Base-by-base conservation (phyloP, 2,329 filamentous ascomycete genomes). In the Diaporthe sp. region DNA sequence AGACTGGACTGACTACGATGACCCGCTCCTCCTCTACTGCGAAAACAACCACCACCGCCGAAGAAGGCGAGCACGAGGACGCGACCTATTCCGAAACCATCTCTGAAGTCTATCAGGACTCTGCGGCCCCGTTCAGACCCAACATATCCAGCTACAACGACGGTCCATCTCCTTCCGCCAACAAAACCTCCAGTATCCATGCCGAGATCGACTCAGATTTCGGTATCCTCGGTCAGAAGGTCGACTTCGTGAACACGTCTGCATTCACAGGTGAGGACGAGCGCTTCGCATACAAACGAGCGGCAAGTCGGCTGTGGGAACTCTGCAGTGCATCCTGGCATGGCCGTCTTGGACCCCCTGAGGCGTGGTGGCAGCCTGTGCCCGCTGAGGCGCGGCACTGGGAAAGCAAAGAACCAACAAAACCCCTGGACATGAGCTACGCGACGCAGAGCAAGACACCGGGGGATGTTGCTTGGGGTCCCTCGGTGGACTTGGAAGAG, bases 201-300 rank as follows among this genome's bases (percentile, higher is more conserved):
- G 86, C 88, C 0, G 90, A 92, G 78, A 87, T 90, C 75, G 89
- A 91, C 80, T 90, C 88, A 0, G 89, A 90, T 75, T 90, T 91
- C 78, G 87, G 85, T 20, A 70, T 75, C 31, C 81, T 85, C 71
- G 84, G 78, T 71, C 82, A 77, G 49, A 82, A 83, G 72, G 83
- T 90, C n/a, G 90, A 96, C 80, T 97, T 96, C 80, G 90, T 87
- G 68, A 91, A 92, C 77, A 89, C 92, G 0, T 76, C 76, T 15
- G 91, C 90, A 0, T 94, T 96, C 80, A 96, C 93, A 0, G 94
- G 94, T 17, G 93, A 96, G 81, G 94, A 96, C 82, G 94, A 96
- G 82, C 88, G 91, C 17, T 97, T 97, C 81, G 94, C 94, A 0
- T 96, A 95, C 79, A 94, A 94, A 83, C 88, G 94, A 34, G 94